Conservation (phyloP, 352 stramenopile species). For the Pythium biforme region DNA sequence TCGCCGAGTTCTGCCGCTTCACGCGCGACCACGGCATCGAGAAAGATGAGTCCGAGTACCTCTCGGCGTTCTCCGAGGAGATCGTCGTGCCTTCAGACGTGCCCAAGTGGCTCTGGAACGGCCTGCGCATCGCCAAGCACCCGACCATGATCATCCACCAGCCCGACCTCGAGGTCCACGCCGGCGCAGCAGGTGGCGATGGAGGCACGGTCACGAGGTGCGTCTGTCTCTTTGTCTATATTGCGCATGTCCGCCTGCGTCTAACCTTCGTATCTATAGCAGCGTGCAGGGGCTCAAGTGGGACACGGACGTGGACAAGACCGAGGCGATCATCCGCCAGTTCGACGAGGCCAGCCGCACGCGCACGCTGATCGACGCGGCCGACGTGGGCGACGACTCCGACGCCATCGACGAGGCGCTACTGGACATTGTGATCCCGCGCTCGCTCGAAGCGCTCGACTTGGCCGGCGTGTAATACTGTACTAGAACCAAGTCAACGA, state of each 20-base stretch:
- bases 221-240: background rate
- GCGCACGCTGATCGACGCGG: slow-evolving; percentile 48
- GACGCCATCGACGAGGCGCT: slow-evolving; percentile 62
- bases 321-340: slow-evolving; percentile 75
- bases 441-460: slow-evolving; percentile 75
- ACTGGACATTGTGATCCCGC: slow-evolving; percentile 64
- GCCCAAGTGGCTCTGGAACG: slow-evolving; percentile 85
- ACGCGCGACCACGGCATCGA: slow-evolving; percentile 84
- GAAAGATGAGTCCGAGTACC: slow-evolving; percentile 86
- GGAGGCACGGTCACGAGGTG: slow-evolving; percentile 30
- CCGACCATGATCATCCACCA: slow-evolving; percentile 87
- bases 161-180: slow-evolving; percentile 54
- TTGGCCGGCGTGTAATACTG: slow-evolving; percentile 55
- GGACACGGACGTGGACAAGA: slow-evolving; percentile 82
- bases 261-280: background rate
- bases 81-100: slow-evolving; percentile 74
- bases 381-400: slow-evolving; percentile 52
- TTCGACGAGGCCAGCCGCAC: slow-evolving; percentile 78
- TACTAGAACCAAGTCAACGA: background rate
- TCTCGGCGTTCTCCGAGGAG: slow-evolving; percentile 79
- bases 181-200: slow-evolving; percentile 36
- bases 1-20: slow-evolving; percentile 87
- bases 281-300: slow-evolving; percentile 54
- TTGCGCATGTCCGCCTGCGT: too few relatives aligned
- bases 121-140: slow-evolving; percentile 77